A percentile compares a stretch with the other conserved stretches of the same genome.
phyloP scores from a whole-genome alignment of 768 basidiomycete genomes.

The Russula dissimulans region DNA sequence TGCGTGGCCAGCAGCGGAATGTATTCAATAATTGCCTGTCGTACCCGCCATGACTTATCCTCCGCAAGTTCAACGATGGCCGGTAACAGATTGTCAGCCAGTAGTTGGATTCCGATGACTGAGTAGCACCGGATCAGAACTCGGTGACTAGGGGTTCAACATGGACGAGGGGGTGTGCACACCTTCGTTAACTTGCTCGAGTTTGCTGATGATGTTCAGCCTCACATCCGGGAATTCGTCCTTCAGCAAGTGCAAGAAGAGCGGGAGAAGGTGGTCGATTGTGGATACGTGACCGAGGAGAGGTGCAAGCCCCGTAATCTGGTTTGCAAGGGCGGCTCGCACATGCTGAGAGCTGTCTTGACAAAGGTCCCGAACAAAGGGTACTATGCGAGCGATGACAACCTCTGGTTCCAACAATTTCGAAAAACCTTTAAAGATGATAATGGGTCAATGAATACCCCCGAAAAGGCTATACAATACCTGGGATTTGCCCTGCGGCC shows the following conservation, averaged over 20 bases:
- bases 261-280: conserved; percentile 90
- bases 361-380: conserved; percentile 89
- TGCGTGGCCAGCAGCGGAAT: conserved; percentile 98
- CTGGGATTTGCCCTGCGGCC: conserved; percentile 92
- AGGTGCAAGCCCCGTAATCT: conserved; percentile 94
- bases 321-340: conserved; percentile 89
- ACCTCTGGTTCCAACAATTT: conserved; percentile 90
- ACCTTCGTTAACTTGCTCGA: conserved; percentile 93
- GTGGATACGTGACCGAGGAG: conserved; percentile 89
- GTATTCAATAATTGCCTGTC: conserved; percentile 99
- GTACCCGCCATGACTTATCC: conserved; percentile 99
- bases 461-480: conserved; percentile 33
- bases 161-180: conserved; percentile 12
- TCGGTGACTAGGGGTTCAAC: not conserved
- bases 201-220: conserved; percentile 95
- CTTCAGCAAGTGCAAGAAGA: conserved; percentile 93
- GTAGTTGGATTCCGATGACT: conserved; percentile 97
- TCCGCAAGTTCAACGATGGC: conserved; percentile 97
- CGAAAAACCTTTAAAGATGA: conserved; percentile 63
- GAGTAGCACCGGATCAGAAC: conserved; percentile 8
- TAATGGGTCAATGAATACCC: not conserved
- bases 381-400: conserved; percentile 85
- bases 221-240: conserved; percentile 98
- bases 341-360: conserved; percentile 96
- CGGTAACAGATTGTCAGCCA: conserved; percentile 91